phyloP scores from a whole-genome alignment of 345 rosid genomes.

The Camelina hispida region DNA sequence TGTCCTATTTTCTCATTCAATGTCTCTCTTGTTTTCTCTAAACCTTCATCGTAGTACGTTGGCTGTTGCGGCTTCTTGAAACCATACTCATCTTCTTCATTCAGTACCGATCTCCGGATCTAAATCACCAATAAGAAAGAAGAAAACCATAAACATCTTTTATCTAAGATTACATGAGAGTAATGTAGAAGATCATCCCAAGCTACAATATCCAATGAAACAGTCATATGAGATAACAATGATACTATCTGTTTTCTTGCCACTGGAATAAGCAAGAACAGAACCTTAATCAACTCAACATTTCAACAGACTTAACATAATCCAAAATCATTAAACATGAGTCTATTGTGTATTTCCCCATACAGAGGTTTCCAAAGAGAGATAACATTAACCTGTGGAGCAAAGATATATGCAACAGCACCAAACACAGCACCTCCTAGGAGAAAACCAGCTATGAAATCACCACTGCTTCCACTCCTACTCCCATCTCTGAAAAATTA shows the following conservation, averaged over 20 bases:
- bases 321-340: background rate
- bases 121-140: slow-evolving; percentile 33
- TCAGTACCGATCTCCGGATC: slow-evolving; percentile 80
- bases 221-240: background rate
- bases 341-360: background rate
- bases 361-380: background rate
- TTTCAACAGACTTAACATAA: slow-evolving; percentile 5
- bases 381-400: slow-evolving; percentile 71
- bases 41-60: slow-evolving; percentile 84
- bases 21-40: slow-evolving; percentile 90
- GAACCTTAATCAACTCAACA: slow-evolving; percentile 11
- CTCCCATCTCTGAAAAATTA: slow-evolving; percentile 54
- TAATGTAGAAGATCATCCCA: background rate
- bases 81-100: slow-evolving; percentile 87
- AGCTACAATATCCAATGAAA: background rate
- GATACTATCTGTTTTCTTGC: background rate
- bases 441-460: slow-evolving; percentile 86
- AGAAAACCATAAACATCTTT: background rate
- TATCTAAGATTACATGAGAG: slow-evolving; percentile 11
- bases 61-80: slow-evolving; percentile 72
- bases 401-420: slow-evolving; percentile 73
- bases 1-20: slow-evolving; percentile 84
- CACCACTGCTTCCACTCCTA: slow-evolving; percentile 74
- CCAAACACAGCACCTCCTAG: slow-evolving; percentile 91
- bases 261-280: background rate